Evolutionary conservation across 371 early-diverging fungal genomes (phyloP).

Genomic region (Mortierella sp.): DNA sequence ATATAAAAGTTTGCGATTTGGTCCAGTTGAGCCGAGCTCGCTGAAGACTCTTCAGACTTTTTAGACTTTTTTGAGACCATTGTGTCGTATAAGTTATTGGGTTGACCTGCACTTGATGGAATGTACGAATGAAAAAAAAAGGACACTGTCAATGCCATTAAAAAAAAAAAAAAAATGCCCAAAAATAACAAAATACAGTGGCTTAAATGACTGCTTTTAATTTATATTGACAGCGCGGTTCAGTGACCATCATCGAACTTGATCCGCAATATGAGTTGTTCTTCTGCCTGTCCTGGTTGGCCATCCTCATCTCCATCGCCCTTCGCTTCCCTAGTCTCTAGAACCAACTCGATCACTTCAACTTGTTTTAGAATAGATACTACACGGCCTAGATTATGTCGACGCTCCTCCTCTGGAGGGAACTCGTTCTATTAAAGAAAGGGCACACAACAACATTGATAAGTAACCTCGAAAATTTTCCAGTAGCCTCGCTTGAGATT

Average conservation of each 20-base stretch:
- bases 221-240: neutral
- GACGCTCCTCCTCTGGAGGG: slow-evolving; percentile 41
- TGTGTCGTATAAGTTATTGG: neutral
- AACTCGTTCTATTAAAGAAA: slow-evolving; percentile 24
- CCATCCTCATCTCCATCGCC: slow-evolving; percentile 9
- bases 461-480: neutral
- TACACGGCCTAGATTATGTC: slow-evolving; percentile 46
- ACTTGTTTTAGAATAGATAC: slow-evolving; percentile 33
- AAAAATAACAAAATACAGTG: slow-evolving; percentile 8
- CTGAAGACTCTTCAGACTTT: slow-evolving; percentile 25
- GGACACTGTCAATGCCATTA: neutral
- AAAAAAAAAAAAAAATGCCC: slow-evolving; percentile 16
- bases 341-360: slow-evolving; percentile 32
- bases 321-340: slow-evolving; percentile 13
- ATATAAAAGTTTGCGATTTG: slow-evolving; percentile 48
- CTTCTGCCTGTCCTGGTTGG: slow-evolving; percentile 7
- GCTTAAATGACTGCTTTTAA: slow-evolving; percentile 7
- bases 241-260: slow-evolving; percentile 28
- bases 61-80: slow-evolving; percentile 39
- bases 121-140: neutral
- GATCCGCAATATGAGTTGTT: slow-evolving; percentile 42
- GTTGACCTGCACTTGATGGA: neutral
- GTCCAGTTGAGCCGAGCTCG: slow-evolving; percentile 18
- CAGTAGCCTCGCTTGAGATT: neutral
- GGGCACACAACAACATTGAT: neutral